A percentile compares a stretch with the other conserved stretches of the same genome.
Conservation (phyloP, 2,329 filamentous ascomycete species). For the Thielaviopsis punctulata region DNA sequence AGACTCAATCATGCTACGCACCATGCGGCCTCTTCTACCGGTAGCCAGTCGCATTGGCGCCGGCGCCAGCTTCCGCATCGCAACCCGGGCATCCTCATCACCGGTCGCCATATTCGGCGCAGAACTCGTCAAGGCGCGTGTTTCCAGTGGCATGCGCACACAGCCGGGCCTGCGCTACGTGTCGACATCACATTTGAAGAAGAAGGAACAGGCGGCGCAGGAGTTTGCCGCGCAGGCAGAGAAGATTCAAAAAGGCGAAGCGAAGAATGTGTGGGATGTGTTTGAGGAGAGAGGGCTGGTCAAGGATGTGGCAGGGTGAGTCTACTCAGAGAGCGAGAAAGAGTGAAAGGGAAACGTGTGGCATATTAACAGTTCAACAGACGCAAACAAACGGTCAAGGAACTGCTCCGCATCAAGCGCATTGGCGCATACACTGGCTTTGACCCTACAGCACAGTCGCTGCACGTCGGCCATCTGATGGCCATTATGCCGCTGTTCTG, state of each 20-base stretch:
- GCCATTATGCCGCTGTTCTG: conserved; percentile 73
- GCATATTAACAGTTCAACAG: conserved; percentile 15
- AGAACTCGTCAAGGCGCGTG: neutral
- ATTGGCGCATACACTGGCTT: conserved; percentile 66
- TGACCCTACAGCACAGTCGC: conserved; percentile 62
- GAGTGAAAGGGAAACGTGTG: neutral
- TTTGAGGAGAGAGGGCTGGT: conserved; percentile 57
- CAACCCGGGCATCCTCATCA: neutral
- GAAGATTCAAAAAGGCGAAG: conserved; percentile 31
- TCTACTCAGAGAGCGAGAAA: no score
- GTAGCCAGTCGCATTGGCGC: conserved; percentile 2
- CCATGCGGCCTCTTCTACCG: conserved; percentile 3
- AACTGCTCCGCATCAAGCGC: conserved; percentile 45
- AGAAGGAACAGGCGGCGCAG: conserved; percentile 24
- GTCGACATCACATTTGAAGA: conserved; percentile 26
- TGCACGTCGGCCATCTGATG: conserved; percentile 67
- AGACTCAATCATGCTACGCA: conserved; percentile 6
- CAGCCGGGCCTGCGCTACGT: conserved; percentile 20
- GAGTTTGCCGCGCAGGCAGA: conserved; percentile 32
- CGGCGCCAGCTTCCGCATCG: neutral
- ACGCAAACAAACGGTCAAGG: conserved; percentile 36
- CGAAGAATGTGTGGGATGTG: conserved; percentile 39
- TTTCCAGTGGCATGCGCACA: neutral
- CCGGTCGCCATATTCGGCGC: neutral
- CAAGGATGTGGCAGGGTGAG: conserved; percentile 58